Base-by-base conservation (phyloP, 75 land plant genomes). In the Sequoia sempervirens region DNA sequence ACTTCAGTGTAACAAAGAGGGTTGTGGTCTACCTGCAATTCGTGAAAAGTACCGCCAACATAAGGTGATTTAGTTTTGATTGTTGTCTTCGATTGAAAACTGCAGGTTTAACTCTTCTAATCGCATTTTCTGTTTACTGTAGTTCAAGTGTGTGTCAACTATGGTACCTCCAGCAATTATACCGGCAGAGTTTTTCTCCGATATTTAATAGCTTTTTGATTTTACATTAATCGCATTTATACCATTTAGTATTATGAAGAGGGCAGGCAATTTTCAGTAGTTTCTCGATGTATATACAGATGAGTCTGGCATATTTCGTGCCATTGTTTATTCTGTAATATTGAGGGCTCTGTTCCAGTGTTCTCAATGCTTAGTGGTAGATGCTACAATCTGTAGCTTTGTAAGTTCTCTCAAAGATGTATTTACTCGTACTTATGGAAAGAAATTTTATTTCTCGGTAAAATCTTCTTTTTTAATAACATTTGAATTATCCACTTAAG, bases 41-140 rank as follows among this genome's bases (percentile, higher is more conserved):
- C 90, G 99, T 45, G 97, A 95, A 85, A 97, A 97, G 83, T 97
- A 97, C 87, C 94, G 92, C 76, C 96, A 93, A 82, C 97, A 97
- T 85, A 97, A 95, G 97, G 96, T 96, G 81, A 73, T n/a, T 38
- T 28, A 84, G 43, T n/a, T 50, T 28, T 83, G 14, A 53, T 26
- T 81, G 4, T 76, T 6, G 41, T 82, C 30, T 17, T 1, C 68
- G 81, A 26, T 45, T 82, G 28, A 72, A 12, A 74, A 17, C 66
- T 54, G 69, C 11, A 66, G 20, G 30, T 56, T 46, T 10, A 11
- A 4, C 32, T 52, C 47, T 45, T 17, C 28, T 28, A 56, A 85
- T 46, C 11, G n/a, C 8, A 18, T 61, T 23, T 13, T 80, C 37
- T 32, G 17, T 52, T 80, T 47, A 30, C 30, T 90, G 61, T 94